Conservation (phyloP, 805 yeast species). For the Saturnispora gosingensis region DNA sequence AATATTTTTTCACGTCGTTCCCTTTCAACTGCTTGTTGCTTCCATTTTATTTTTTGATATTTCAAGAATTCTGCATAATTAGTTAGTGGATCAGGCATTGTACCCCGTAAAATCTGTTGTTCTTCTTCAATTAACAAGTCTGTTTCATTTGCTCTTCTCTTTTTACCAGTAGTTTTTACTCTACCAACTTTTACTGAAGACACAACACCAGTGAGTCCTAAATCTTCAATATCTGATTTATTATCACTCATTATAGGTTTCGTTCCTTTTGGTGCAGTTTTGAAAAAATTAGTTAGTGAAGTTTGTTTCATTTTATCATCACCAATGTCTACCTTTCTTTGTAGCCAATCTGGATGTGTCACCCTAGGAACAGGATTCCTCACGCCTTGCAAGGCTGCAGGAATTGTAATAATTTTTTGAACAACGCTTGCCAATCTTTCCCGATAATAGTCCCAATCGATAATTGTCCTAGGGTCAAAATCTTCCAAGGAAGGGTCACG, state of each 20-base stretch:
- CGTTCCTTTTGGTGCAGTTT: conserved; percentile 30
- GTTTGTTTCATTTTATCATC: conserved; percentile 69
- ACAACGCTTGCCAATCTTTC: conserved; percentile 89
- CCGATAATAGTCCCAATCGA: conserved; percentile 90
- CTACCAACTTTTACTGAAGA: conserved; percentile 33
- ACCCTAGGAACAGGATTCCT: conserved; percentile 92
- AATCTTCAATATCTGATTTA: conserved; percentile 62
- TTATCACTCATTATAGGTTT: conserved; percentile 28
- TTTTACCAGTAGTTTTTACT: conserved; percentile 33
- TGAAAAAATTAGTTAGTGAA: conserved; percentile 50
- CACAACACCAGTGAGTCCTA: conserved; percentile 32
- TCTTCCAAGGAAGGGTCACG: conserved; percentile 64
- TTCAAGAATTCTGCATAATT: conserved; percentile 62
- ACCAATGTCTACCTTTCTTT: conserved; percentile 46
- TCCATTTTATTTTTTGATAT: conserved; percentile 87
- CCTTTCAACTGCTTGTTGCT: conserved; percentile 59
- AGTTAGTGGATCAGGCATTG: conserved; percentile 56
- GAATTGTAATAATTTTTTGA: conserved; percentile 91
- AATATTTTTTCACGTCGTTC: conserved; percentile 67
- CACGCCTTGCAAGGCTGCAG: conserved; percentile 89
- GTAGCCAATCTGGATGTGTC: conserved; percentile 89
- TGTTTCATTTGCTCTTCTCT: conserved; percentile 30
- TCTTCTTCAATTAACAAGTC: conserved; percentile 36
- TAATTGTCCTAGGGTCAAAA: conserved; percentile 79
- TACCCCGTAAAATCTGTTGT: conserved; percentile 38